Percentiles rank a stretch among this genome's conserved stretches.
These are phyloP conservation scores for Neurospora sp. DNA, from an alignment of 2,329 filamentous ascomycete species.

Conservation along the genomic window DNA sequence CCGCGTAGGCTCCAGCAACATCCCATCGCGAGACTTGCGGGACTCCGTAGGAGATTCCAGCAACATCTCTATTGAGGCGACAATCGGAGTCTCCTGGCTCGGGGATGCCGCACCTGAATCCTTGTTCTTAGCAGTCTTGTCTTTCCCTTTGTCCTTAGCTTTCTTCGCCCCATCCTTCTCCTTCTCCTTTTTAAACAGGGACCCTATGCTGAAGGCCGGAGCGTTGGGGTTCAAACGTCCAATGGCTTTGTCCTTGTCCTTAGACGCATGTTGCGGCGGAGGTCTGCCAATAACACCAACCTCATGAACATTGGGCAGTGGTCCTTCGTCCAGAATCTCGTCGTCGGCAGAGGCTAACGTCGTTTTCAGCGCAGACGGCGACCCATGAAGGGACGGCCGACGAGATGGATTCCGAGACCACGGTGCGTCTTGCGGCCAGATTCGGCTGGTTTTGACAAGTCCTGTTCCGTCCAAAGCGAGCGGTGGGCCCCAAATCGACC, in stretches of 20 bases:
- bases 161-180: constrained; percentile 26
- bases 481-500: constrained; percentile 60
- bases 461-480: constrained; percentile 28
- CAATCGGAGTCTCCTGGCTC: constrained; percentile 27
- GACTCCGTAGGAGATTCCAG: constrained; percentile 41
- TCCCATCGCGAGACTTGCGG: constrained; percentile 45
- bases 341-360: constrained; percentile 55
- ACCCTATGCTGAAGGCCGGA: constrained; percentile 67
- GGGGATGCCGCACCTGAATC: constrained; percentile 14
- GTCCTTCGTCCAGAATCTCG: constrained; percentile 51
- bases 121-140: constrained; percentile 27
- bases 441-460: constrained; percentile 42
- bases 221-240: constrained; percentile 74
- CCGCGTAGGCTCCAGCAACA: constrained; percentile 35
- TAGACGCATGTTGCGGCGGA: constrained; percentile 25
- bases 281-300: constrained; percentile 71
- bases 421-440: constrained; percentile 49
- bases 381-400: constrained; percentile 71
- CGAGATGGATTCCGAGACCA: constrained; percentile 66
- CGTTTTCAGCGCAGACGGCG: constrained; percentile 52
- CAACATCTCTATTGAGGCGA: constrained; percentile 28
- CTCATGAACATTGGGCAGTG: constrained; percentile 44
- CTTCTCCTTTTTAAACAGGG: constrained; percentile 47
- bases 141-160: constrained; percentile 27
- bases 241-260: constrained; percentile 28